These are phyloP conservation scores for Komagataella pastoris DNA, from an alignment of 805 yeast genomes.

Conservation along the genomic window DNA sequence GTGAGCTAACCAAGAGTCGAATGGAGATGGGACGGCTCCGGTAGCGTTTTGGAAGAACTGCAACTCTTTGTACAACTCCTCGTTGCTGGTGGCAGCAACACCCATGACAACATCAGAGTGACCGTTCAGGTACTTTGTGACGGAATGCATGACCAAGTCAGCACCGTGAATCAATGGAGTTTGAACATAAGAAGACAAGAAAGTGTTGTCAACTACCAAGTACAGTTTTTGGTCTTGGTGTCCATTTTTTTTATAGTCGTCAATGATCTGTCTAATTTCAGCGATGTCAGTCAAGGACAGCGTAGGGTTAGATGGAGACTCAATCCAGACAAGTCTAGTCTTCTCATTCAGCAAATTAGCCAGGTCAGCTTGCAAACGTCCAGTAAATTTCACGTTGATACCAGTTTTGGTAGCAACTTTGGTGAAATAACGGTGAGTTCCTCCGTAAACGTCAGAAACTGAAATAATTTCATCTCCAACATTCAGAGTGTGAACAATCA, in stretches of 20 bases:
- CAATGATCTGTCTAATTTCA: conserved; percentile 43
- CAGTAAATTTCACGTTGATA: conserved; percentile 53
- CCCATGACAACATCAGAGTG: conserved; percentile 90
- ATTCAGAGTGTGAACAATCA: conserved; percentile 60
- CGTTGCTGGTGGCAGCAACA: conserved; percentile 58
- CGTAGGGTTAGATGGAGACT: conserved; percentile 84
- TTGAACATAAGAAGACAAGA: conserved; percentile 76
- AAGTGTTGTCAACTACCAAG: conserved; percentile 80
- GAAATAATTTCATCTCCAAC: conserved; percentile 64
- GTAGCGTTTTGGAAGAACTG: conserved; percentile 77
- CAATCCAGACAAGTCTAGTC: conserved; percentile 77
- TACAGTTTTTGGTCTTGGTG: conserved; percentile 36
- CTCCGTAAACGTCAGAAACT: conserved; percentile 83
- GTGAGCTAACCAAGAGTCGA: conserved; percentile 88
- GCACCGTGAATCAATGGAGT: conserved; percentile 79
- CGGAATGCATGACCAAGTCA: conserved; percentile 79
- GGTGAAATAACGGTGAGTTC: conserved; percentile 84
- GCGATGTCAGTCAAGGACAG: conserved; percentile 65
- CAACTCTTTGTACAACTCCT: conserved; percentile 44
- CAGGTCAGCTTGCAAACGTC: conserved; percentile 47
- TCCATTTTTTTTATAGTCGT: conserved; percentile 17
- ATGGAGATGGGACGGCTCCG: conserved; percentile 84
- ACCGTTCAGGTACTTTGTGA: conserved; percentile 84
- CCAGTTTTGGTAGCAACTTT: conserved; percentile 76
- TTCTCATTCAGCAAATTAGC: conserved; percentile 39